phyloP scores from a whole-genome alignment of 2,329 filamentous ascomycete species.

The Plenodomus tracheiphilus region DNA sequence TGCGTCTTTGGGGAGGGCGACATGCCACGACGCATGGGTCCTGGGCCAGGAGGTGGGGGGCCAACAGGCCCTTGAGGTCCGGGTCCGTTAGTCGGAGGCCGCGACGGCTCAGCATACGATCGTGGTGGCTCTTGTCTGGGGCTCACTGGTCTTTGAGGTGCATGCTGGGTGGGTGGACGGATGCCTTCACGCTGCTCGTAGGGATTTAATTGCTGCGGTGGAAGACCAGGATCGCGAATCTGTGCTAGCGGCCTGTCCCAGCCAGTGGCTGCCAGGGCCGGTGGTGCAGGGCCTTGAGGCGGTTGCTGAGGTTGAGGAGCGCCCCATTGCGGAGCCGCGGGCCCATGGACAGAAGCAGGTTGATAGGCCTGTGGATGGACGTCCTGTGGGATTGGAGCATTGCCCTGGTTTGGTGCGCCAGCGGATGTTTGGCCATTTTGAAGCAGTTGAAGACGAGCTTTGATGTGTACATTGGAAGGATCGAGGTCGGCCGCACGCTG shows the following conservation, averaged over 20 bases:
- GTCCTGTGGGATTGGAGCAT: slow-evolving; percentile 88
- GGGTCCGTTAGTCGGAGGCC: slow-evolving; percentile 51
- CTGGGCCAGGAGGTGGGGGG: slow-evolving; percentile 45
- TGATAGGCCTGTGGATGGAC: slow-evolving; percentile 96
- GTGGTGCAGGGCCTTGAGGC: slow-evolving; percentile 66
- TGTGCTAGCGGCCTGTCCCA: slow-evolving; percentile 71
- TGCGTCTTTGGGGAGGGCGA: slow-evolving; percentile 64
- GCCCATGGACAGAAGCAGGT: slow-evolving; percentile 76
- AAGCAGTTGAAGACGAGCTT: slow-evolving; percentile 86
- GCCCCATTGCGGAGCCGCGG: slow-evolving; percentile 87
- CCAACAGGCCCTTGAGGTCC: slow-evolving; percentile 48
- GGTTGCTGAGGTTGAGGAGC: slow-evolving; percentile 69
- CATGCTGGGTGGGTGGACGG: slow-evolving; percentile 65
- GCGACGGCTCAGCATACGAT: slow-evolving; percentile 67
- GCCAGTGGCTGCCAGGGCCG: slow-evolving; percentile 56
- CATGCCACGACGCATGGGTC: slow-evolving; percentile 53
- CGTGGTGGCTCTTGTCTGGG: slow-evolving; percentile 74
- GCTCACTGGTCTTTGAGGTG: slow-evolving; percentile 72
- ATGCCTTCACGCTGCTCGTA: slow-evolving; percentile 79
- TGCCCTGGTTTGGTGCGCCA: slow-evolving; percentile 70
- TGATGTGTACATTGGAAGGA: slow-evolving; percentile 91
- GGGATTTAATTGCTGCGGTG: slow-evolving; percentile 76
- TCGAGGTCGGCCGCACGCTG: slow-evolving; percentile 93
- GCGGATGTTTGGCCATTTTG: slow-evolving; percentile 74
- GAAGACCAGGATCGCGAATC: slow-evolving; percentile 64